Percentiles rank a stretch among this genome's conserved stretches.
phyloP scores from a whole-genome alignment of 768 basidiomycete genomes.

The Pulveroboletus sp. region DNA sequence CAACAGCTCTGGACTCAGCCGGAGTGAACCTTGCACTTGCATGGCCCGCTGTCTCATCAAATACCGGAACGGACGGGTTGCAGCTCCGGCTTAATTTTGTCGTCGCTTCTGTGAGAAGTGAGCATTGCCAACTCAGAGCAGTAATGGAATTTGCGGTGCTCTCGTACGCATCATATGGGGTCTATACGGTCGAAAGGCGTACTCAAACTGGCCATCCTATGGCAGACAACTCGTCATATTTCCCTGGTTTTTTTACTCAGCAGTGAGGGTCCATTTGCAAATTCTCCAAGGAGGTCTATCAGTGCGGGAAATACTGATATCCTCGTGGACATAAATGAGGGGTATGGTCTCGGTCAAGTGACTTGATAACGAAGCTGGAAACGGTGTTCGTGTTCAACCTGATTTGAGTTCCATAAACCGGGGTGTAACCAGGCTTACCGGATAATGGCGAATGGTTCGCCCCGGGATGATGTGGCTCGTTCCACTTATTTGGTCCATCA shows the following conservation, averaged over 20 bases:
- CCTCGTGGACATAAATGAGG: slow-evolving; percentile 34
- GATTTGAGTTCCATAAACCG: slow-evolving; percentile 50
- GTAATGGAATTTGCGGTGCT: slow-evolving; percentile 13
- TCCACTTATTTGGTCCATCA: slow-evolving; percentile 18
- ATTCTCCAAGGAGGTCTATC: slow-evolving; percentile 35
- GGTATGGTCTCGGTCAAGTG: slow-evolving; percentile 18
- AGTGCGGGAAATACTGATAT: slow-evolving; percentile 29
- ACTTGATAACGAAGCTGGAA: slow-evolving; percentile 28
- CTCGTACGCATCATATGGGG: slow-evolving; percentile 6
- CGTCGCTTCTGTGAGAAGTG: slow-evolving; percentile 17
- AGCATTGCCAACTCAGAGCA: slow-evolving; percentile 3
- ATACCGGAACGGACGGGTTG: slow-evolving; percentile 27
- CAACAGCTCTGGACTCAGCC: no score
- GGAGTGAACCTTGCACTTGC: slow-evolving; percentile 65
- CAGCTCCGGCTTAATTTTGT: slow-evolving; percentile 12
- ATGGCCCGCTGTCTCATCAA: slow-evolving; percentile 55
- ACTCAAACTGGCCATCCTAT: slow-evolving; percentile 40
- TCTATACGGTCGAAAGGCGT: slow-evolving; percentile 23
- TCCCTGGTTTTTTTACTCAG: slow-evolving; percentile 50
- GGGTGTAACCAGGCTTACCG: slow-evolving; percentile 45
- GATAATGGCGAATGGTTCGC: slow-evolving; percentile 44
- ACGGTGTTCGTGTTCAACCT: slow-evolving; percentile 40
- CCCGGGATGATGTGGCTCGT: slow-evolving; percentile 26
- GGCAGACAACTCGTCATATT: slow-evolving; percentile 44
- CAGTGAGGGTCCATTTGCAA: slow-evolving; percentile 28